Conservation (phyloP, 257 asterid genomes). For the Nicotiana paniculata region DNA sequence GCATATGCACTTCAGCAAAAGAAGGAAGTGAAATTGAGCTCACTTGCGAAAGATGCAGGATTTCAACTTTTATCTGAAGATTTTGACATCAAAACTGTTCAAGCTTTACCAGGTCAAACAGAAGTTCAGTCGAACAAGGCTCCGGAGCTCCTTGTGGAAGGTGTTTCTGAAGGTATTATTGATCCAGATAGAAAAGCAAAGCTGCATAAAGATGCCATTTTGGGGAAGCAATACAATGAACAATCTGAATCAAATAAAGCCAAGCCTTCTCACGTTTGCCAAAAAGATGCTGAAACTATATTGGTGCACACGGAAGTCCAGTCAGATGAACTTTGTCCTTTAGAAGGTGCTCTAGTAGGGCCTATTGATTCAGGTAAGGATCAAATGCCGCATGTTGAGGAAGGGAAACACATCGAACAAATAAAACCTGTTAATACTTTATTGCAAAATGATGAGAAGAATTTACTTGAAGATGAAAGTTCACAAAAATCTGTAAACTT, state of each 20-base stretch:
- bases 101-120: conserved; percentile 31
- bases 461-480: conserved; percentile 23
- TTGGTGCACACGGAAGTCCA: conserved; percentile 2
- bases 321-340: conserved; percentile 3
- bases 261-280: conserved; percentile 10
- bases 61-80: conserved; percentile 87
- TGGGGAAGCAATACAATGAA: neutral
- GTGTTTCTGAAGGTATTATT: conserved; percentile 15
- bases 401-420: conserved; percentile 3
- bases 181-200: conserved; percentile 18
- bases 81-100: conserved; percentile 49
- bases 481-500: conserved; percentile 23
- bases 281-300: neutral
- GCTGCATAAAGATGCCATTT: neutral
- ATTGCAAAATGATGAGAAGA: conserved; percentile 26
- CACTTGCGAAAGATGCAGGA: conserved; percentile 81
- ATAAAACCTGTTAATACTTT: conserved; percentile 28
- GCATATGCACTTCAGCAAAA: conserved; percentile 55
- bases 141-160: conserved; percentile 28
- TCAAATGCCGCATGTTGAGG: conserved; percentile 10
- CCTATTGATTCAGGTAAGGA: conserved; percentile 8
- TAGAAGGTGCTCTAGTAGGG: neutral
- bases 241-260: neutral
- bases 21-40: conserved; percentile 65
- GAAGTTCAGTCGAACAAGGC: conserved; percentile 40